Percentiles rank a stretch among this genome's conserved stretches.
Conservation (phyloP, 1,284 basidiomycete species). For the Leccinum proliferum region DNA sequence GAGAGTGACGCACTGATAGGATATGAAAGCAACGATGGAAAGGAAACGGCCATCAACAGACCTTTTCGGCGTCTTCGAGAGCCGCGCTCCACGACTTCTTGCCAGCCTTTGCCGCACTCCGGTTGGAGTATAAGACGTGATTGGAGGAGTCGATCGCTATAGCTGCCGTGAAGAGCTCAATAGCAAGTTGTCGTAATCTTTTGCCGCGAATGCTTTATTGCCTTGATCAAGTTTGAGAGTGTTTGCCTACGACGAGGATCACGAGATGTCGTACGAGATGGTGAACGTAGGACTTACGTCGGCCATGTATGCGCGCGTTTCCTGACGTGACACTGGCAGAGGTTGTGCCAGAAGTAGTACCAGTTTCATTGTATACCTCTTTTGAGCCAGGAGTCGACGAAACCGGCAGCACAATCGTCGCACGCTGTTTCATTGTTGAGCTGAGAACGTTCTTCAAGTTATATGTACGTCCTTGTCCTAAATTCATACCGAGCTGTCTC, state of each 20-base stretch:
- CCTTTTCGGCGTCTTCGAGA: slow-evolving; percentile 88
- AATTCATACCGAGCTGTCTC: too few species aligned
- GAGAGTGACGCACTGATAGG: slow-evolving; percentile 62
- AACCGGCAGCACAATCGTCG: too few species aligned
- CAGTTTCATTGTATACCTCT: too few species aligned
- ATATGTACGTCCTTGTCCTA: too few species aligned
- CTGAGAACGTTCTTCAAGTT: too few species aligned
- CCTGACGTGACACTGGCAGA: too few species aligned
- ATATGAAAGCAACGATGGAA: slow-evolving; percentile 2
- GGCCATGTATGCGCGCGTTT: too few species aligned
- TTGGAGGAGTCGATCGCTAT: slow-evolving; percentile 81
- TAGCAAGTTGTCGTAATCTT: slow-evolving; percentile 84
- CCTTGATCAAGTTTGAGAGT: slow-evolving; percentile 82
- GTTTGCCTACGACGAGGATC: slow-evolving; percentile 35
- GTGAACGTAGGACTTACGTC: too few species aligned
- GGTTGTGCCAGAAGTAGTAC: too few species aligned
- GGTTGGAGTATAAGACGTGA: slow-evolving; percentile 91
- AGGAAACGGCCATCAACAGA: slow-evolving; percentile 31
- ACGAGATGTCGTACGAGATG: not conserved
- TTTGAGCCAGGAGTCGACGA: too few species aligned
- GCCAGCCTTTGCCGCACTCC: slow-evolving; percentile 86
- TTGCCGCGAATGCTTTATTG: slow-evolving; percentile 94
- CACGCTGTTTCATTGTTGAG: too few species aligned
- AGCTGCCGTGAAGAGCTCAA: slow-evolving; percentile 83
- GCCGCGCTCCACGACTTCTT: slow-evolving; percentile 77